Evolutionary conservation across 768 basidiomycete genomes (phyloP), one percentile per base, ranked within the genome.

Genomic region (Naganishia antarctica): DNA sequence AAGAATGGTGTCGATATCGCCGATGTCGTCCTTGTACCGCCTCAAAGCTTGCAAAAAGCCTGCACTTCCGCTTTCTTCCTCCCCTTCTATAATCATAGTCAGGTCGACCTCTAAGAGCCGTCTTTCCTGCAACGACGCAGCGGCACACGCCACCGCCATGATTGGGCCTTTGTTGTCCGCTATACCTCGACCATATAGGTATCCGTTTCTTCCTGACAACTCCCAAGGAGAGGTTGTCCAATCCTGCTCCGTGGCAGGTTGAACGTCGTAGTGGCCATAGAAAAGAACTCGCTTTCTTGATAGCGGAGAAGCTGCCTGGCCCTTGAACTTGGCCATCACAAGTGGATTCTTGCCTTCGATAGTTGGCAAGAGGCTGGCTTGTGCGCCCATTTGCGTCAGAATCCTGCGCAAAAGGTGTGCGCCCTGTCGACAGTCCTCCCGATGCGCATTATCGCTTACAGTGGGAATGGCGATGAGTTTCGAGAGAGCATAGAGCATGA

Each of bases 191-290:
- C 77, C 76, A 60, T 77, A 76, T 2, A 77, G 71, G 59, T 78
- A 78, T 23, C 93, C 94, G 70, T 97, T 91, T 12, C 85, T 83
- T 2, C 91, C 91, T 0, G 83, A 83, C 66, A 97, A 78, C 7
- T 79, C 81, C 79, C 91, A 99, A 0, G 96, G 94, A 64, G 91
- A 86, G 1, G 87, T 86, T 23, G 82, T 78, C 94, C 94, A 97
- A 13, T 86, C 84, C 6, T 83, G 80, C 11, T 80, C 77, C 0
- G 84, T 85, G 0, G 92, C 91, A 0, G 87, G 81, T 50, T 98
- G 90, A n/a, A 98, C 90, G 70, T 99, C 96, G 79, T 98, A 99
- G 75, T 99, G 96, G 89, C 92, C 94, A 69, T 98, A 99, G 77
- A 94, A 93, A 13, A 97, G 79, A 2, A 98, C 58, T 12, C 76